Evolutionary conservation across 805 yeast species (phyloP), one percentile per base, ranked within the genome.

Genomic region (Candida awuae): DNA sequence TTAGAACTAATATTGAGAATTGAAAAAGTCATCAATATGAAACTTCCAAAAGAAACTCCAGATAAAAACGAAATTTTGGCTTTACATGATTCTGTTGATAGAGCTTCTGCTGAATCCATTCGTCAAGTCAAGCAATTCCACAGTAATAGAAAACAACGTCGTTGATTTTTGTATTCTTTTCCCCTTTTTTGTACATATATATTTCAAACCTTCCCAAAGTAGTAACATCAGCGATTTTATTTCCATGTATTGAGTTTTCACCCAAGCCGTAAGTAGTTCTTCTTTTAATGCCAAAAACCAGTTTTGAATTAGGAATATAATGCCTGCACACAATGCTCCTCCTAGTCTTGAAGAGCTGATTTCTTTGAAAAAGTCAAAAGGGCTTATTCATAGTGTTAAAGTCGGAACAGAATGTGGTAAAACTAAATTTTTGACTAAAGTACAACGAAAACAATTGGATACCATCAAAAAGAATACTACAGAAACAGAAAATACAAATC

Each of bases 31-130:
- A 72, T 92, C 39, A 81, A 73, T 38, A 83, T 80, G 68, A 86
- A 83, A 55, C 66, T 92, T 40, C 88, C 88, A 4, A 88, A 84
- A 59, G 94, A 86, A 37, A 71, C 76, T 4, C 82, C 88, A 3
- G 80, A 86, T 37, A 82, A 75, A 52, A 83, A 78, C 47, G 82
- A 80, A 6, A 84, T 90, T 43, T 67, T 79, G 55, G 75, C 86
- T 5, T 64, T 92, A 41, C 84, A 85, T 53, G 82, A 82, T 42
- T 80, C 92, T 29, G 96, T 92, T 22, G 97, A 88, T 47, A 82
- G 83, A 50, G 97, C 97, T 10, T 75, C 80, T 48, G 84, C 95
- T 30, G 94, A 85, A 61, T 94, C 97, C 12, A 84, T 87, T 37
- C 77, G 75, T 48, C 81, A 73, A 61, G 81, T 76, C 65, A 84